A percentile compares a stretch with the other conserved stretches of the same genome.
phyloP scores from a whole-genome alignment of 163 green algal genomes.

The Scenedesmus sp. region DNA sequence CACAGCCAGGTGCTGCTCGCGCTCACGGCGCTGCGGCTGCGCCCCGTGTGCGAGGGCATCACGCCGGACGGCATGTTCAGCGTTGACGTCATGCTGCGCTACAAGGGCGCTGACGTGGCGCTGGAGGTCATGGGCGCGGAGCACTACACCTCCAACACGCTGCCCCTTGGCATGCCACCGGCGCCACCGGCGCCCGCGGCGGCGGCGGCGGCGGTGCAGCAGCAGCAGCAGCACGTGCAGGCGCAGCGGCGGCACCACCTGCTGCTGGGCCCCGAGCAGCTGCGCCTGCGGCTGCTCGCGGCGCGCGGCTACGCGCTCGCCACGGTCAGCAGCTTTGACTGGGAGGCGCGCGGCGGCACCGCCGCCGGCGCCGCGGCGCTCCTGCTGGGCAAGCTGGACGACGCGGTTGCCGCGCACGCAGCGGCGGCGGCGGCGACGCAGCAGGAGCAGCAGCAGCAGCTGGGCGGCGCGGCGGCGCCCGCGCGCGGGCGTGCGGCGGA shows the following conservation, averaged over 20 bases:
- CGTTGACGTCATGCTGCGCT: constrained; percentile 50
- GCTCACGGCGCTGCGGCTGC: constrained; percentile 12
- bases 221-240: constrained; percentile 21
- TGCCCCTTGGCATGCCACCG: no score
- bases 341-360: background rate
- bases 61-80: constrained; percentile 57
- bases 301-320: constrained; percentile 10
- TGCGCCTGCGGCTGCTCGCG: constrained; percentile 58
- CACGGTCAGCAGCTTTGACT: constrained; percentile 26
- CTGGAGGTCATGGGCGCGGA: constrained; percentile 38
- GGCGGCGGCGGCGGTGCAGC: background rate
- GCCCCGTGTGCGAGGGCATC: constrained; percentile 30
- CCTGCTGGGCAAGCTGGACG: constrained; percentile 1
- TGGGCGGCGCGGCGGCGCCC: background rate
- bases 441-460: constrained; percentile 12
- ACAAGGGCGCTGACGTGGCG: constrained; percentile 30
- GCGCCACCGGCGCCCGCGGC: background rate
- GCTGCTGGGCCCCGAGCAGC: constrained; percentile 51
- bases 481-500: background rate
- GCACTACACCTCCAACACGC: constrained; percentile 20
- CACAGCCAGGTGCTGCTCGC: constrained; percentile 18
- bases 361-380: constrained; percentile 19
- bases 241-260: constrained; percentile 24
- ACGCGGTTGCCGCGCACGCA: background rate
- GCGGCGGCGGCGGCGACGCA: background rate